These are phyloP conservation scores for Avena sativa DNA, from an alignment of 176 grass and related monocot genomes.

Conservation along the genomic window DNA sequence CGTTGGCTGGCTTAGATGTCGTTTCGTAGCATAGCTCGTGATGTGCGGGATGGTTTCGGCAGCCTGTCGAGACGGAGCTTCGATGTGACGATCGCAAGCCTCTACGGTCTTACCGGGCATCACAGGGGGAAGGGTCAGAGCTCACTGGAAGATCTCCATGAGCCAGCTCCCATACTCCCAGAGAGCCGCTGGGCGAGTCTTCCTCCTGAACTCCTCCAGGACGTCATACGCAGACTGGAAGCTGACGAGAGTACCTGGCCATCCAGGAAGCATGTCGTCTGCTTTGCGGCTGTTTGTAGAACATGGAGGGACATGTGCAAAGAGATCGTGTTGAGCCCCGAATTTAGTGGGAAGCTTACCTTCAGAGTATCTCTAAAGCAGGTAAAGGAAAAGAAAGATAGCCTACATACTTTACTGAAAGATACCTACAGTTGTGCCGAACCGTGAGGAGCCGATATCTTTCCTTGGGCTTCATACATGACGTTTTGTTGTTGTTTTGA, in stretches of 20 bases:
- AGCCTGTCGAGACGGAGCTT: conserved; percentile 88
- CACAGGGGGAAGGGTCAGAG: conserved; percentile 67
- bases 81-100: conserved; percentile 79
- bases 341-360: conserved; percentile 90
- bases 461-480: conserved; percentile 35
- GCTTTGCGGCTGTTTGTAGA: conserved; percentile 89
- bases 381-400: conserved; percentile 50
- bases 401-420: conserved; percentile 11
- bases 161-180: conserved; percentile 53
- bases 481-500: conserved; percentile 34
- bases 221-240: conserved; percentile 84
- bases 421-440: background rate
- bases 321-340: conserved; percentile 92
- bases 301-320: conserved; percentile 99
- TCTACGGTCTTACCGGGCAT: conserved; percentile 72
- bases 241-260: conserved; percentile 86
- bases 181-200: conserved; percentile 86
- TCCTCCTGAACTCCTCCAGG: conserved; percentile 90
- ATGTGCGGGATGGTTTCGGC: conserved; percentile 89
- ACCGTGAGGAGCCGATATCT: background rate
- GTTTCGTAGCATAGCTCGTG: conserved; percentile 89
- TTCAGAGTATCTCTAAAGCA: conserved; percentile 96
- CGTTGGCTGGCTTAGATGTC: conserved; percentile 67
- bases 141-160: conserved; percentile 62
- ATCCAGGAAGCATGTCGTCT: conserved; percentile 77